Evolutionary conservation across 345 rosid species (phyloP), one percentile per base, ranked within the genome.

Genomic region (Gynandropsis gynandra): DNA sequence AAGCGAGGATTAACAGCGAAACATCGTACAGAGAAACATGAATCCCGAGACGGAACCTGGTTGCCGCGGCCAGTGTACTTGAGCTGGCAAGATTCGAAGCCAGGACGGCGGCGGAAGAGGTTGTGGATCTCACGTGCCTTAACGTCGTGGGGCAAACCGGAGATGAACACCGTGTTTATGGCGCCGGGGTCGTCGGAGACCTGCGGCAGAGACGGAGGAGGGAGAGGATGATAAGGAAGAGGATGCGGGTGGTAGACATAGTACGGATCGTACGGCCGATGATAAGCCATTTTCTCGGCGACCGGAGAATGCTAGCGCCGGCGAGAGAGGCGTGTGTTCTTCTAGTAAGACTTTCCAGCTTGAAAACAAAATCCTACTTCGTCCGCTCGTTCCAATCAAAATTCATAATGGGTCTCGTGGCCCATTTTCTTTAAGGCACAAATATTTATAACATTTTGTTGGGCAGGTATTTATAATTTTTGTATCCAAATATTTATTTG

Each of bases 61-160:
- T 86, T 77, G 58, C 97, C 94, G 3, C 86, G 86, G 41, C 95
- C 95, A 16, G 94, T 86, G 71, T 89, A 89, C 73, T 89, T 86
- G 62, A 89, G 90, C 80, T 89, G 95, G 54, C 81, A 81, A 50
- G 66, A 76, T 18, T 83, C 88, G 61, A 83, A 89, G 5, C 96
- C 94, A 0, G 70, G 77, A 52, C 80, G 80, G 1, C 79, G 82
- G 9, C 90, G 90, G 60, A 86, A 89, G 18, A 89, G 86, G 61
- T 86, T 85, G 76, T 89, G 89, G 64, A 89, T 86, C 72, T 83
- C 97, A 10, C 97, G 90, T 8, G 87, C 80, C 74, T 75, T 86
- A 12, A 85, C 84, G 58, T 89, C 94, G 66, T 85, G 80, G 24
- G 97, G 97, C 1, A 85, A 84, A 4, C 97, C 90, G 29, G 95